phyloP scores from a whole-genome alignment of 768 basidiomycete species.

The Tricholoma matsutake region DNA sequence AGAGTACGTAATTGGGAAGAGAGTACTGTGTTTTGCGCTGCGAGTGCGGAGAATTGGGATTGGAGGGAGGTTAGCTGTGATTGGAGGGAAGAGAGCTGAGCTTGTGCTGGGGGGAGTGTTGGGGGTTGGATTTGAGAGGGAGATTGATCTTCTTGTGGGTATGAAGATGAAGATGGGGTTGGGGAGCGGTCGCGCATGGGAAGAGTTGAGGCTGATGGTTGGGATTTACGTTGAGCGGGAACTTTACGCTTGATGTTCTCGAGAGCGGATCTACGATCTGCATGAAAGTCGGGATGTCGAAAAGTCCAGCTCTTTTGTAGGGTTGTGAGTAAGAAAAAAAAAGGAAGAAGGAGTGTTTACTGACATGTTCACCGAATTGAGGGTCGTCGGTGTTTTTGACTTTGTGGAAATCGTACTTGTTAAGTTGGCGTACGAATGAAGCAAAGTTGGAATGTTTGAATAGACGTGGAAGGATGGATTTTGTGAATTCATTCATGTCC shows the following conservation, averaged over 20 bases:
- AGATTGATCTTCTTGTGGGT: conserved; percentile 7
- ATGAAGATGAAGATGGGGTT: conserved; percentile 17
- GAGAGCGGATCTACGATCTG: conserved; percentile 49
- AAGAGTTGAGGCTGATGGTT: conserved; percentile 26
- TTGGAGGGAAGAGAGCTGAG: conserved; percentile 23
- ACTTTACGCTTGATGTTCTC: conserved; percentile 63
- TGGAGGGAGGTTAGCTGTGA: conserved; percentile 30
- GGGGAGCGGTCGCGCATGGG: conserved; percentile 1
- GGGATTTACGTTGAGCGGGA: conserved; percentile 50
- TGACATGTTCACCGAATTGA: conserved; percentile 61
- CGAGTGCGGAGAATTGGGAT: conserved; percentile 15
- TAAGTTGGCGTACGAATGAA: conserved; percentile 86
- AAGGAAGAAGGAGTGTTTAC: conserved; percentile 19
- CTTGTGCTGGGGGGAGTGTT: conserved; percentile 13
- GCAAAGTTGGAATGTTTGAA: conserved; percentile 98
- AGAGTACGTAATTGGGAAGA: background rate
- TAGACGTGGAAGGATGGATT: conserved; percentile 82
- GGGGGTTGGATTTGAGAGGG: conserved; percentile 2
- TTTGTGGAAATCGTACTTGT: conserved; percentile 98
- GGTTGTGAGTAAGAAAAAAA: background rate
- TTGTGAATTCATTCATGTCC: conserved; percentile 97
- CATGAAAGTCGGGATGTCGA: conserved; percentile 58
- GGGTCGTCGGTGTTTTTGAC: conserved; percentile 87
- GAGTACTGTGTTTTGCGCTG: background rate
- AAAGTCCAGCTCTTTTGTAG: conserved; percentile 50